These are phyloP conservation scores for Astrothelium subdiscretum DNA, from an alignment of 495 filamentous ascomycete genomes.

Conservation along the genomic window DNA sequence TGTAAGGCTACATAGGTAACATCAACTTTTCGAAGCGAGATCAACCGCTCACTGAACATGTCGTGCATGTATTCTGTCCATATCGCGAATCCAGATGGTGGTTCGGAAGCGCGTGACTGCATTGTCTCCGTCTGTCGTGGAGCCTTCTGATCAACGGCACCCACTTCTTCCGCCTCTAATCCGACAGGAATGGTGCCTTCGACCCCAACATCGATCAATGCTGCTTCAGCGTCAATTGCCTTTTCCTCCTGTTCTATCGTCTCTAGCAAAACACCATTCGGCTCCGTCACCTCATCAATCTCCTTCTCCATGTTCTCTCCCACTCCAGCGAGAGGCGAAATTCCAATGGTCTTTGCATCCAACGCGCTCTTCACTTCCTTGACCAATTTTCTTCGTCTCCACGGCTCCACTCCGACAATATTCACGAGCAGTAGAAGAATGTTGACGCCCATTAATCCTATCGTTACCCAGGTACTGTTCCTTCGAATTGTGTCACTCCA, in stretches of 20 bases:
- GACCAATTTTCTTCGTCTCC: constrained; percentile 70
- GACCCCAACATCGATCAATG: neutral
- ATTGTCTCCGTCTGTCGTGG: neutral
- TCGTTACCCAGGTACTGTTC: constrained; percentile 96
- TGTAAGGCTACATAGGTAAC: constrained; percentile 58
- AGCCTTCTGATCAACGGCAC: neutral
- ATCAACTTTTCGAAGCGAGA: constrained; percentile 62
- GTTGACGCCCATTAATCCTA: constrained; percentile 95
- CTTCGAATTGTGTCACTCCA: constrained; percentile 96
- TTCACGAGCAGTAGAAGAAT: constrained; percentile 78
- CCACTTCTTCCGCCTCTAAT: constrained; percentile 1
- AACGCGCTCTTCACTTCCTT: constrained; percentile 71
- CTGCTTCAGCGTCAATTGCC: neutral
- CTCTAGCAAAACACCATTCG: constrained; percentile 3
- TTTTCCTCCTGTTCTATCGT: neutral
- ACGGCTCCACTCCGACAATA: constrained; percentile 90
- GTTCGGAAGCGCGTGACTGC: neutral
- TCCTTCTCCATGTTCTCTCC: constrained; percentile 14
- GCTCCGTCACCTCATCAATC: constrained; percentile 13
- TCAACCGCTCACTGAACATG: constrained; percentile 57
- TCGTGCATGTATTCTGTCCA: constrained; percentile 27
- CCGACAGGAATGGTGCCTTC: neutral
- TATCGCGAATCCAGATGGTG: neutral
- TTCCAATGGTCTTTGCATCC: constrained; percentile 46
- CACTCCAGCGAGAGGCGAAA: constrained; percentile 9